phyloP scores from a whole-genome alignment of 768 basidiomycete genomes.

The Lactarius vividus region DNA sequence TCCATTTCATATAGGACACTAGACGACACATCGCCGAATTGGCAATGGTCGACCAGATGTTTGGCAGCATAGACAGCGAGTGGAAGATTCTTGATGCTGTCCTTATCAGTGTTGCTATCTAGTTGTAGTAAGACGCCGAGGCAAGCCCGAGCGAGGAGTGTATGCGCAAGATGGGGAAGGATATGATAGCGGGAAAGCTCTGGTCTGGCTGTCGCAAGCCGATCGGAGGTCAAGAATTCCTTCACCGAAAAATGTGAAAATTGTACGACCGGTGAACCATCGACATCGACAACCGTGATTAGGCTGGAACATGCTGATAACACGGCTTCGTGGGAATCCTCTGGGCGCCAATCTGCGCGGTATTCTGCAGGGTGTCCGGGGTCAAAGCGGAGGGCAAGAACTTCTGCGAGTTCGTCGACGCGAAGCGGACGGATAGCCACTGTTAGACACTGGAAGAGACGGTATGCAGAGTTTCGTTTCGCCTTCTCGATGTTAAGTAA shows the following conservation, averaged over 20 bases:
- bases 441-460: background rate
- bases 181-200: background rate
- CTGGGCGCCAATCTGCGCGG: slow-evolving; percentile 2
- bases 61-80: background rate
- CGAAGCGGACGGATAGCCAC: background rate
- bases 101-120: background rate
- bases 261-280: background rate
- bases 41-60: background rate
- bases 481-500: background rate
- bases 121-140: background rate
- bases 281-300: background rate
- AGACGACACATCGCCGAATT: background rate
- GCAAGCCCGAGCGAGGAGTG: background rate
- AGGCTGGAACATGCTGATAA: background rate
- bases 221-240: background rate
- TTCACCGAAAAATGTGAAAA: background rate
- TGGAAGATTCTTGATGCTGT: background rate
- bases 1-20: background rate
- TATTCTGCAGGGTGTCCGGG: background rate
- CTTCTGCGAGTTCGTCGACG: slow-evolving; percentile 1
- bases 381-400: background rate
- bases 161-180: background rate
- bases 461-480: background rate
- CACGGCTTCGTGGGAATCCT: background rate
- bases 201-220: background rate